These are phyloP conservation scores for Quercus parvula DNA, from an alignment of 306 rosid genomes.

Conservation along the genomic window DNA sequence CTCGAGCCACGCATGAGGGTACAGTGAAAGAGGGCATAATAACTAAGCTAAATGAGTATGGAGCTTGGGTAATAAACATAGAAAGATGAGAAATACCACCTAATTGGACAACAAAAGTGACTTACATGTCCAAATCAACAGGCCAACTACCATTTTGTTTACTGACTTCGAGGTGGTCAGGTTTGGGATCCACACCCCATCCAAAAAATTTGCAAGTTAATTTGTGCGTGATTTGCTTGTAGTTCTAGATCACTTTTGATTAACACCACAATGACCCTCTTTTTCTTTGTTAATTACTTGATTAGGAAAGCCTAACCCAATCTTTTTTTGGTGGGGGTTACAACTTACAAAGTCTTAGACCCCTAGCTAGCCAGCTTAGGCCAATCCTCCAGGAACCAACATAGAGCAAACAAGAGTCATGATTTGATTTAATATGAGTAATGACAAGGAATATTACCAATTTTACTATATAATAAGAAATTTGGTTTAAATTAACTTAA, in stretches of 20 bases:
- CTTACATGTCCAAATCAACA: constrained; percentile 46
- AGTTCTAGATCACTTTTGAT: neutral
- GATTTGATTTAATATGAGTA: too few relatives aligned
- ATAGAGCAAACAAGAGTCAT: too few relatives aligned
- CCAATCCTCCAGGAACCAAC: too few relatives aligned
- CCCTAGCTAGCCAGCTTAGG: neutral
- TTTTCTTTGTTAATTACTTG: constrained; percentile 26
- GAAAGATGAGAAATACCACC: constrained; percentile 43
- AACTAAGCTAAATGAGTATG: constrained; percentile 27
- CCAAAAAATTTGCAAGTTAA: neutral
- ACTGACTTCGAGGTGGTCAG: constrained; percentile 47
- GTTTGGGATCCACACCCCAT: constrained; percentile 68
- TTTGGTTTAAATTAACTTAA: too few relatives aligned
- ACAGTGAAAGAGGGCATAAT: neutral
- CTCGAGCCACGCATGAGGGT: constrained; percentile 81
- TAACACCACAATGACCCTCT: constrained; percentile 32
- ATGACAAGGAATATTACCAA: too few relatives aligned
- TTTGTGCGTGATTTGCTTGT: constrained; percentile 1
- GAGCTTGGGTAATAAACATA: constrained; percentile 30
- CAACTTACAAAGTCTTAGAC: constrained; percentile 8
- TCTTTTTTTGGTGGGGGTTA: neutral
- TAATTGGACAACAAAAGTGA: constrained; percentile 55
- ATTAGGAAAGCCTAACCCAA: constrained; percentile 28
- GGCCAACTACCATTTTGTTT: constrained; percentile 48
- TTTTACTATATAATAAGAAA: too few relatives aligned